phyloP scores from a whole-genome alignment of 345 rosid genomes.

The Diplotaxis tenuifolia region DNA sequence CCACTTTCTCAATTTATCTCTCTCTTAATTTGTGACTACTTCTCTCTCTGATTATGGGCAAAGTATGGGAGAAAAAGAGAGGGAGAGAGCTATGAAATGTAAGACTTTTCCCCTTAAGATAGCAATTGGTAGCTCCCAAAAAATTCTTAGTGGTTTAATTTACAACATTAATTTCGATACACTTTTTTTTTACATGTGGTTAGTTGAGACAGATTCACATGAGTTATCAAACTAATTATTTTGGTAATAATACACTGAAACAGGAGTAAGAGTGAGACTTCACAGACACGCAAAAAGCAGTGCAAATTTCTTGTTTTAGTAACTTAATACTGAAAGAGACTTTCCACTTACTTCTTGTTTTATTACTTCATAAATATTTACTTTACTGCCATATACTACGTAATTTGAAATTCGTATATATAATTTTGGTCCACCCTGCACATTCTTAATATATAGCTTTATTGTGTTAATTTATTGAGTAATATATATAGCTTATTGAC shows the following conservation, averaged over 20 bases:
- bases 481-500: too few species aligned
- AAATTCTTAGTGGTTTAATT: not conserved
- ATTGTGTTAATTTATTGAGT: not conserved
- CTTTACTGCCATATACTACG: not conserved
- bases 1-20: too few species aligned
- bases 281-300: slow-evolving; percentile 23
- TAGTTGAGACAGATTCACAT: slow-evolving; percentile 11
- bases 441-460: not conserved
- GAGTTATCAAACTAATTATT: not conserved
- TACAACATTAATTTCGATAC: too few species aligned
- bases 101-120: not conserved
- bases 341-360: not conserved
- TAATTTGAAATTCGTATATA: not conserved
- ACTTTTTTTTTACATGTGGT: slow-evolving; percentile 16
- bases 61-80: not conserved
- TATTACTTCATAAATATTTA: not conserved
- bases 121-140: slow-evolving; percentile 13
- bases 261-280: slow-evolving; percentile 15
- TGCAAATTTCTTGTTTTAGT: slow-evolving; percentile 28
- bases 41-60: not conserved
- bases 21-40: too few species aligned
- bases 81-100: not conserved
- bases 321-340: not conserved
- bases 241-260: slow-evolving; percentile 13
- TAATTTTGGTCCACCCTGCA: not conserved